Percentiles rank a stretch among this genome's conserved stretches.
Evolutionary conservation across 495 filamentous ascomycete genomes (phyloP).

Genomic region (Lepidopterella palustris): DNA sequence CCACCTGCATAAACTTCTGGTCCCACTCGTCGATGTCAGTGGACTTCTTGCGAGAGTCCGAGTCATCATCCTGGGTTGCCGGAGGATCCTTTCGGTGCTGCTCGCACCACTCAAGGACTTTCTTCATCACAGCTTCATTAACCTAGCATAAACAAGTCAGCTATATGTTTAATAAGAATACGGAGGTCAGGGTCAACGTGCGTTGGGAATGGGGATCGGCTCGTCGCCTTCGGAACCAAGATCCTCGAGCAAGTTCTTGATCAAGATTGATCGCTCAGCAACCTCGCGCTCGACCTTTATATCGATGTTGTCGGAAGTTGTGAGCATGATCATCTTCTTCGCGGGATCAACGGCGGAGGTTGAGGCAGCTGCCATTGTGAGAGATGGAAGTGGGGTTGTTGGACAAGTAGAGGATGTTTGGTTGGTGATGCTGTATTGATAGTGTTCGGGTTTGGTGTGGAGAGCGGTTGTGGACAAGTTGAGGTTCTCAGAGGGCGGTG

Average conservation of each 20-base stretch:
- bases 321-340: constrained; percentile 43
- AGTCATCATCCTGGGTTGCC: constrained; percentile 71
- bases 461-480: not conserved
- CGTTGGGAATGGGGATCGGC: constrained; percentile 81
- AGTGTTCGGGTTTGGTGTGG: not conserved
- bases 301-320: constrained; percentile 51
- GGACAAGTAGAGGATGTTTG: not conserved
- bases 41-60: constrained; percentile 92
- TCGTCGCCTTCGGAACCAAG: constrained; percentile 64
- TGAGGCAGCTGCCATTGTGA: constrained; percentile 32
- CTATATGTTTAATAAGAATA: constrained; percentile 4
- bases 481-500: not conserved
- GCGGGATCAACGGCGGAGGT: not conserved
- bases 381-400: not conserved
- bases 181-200: constrained; percentile 40
- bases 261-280: constrained; percentile 85
- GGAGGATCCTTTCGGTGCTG: constrained; percentile 87
- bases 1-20: constrained; percentile 99
- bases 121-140: constrained; percentile 85
- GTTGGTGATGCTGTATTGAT: not conserved
- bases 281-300: constrained; percentile 66
- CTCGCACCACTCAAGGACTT: constrained; percentile 96
- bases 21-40: constrained; percentile 99
- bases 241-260: constrained; percentile 98
- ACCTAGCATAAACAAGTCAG: constrained; percentile 49